These are phyloP conservation scores for barley (Hordeum vulgare) DNA, from an alignment of 176 grass and related monocot species.

Conservation along the genomic window MorexV3_pseudomolecules_assembly NC_058523.1:428974479-428974978, in stretches of 20 bases:
- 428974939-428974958: too few relatives aligned
- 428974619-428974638: neutral
- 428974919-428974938: too few relatives aligned
- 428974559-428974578: neutral
- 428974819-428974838: neutral
- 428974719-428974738: neutral
- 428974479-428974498: neutral
- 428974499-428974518: slow-evolving; percentile 26
- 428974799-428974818: neutral
- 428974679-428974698: neutral
- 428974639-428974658: neutral
- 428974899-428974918: too few relatives aligned
- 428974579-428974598: slow-evolving; percentile 18
- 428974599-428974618: slow-evolving; percentile 13
- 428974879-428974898: too few relatives aligned
- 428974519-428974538: slow-evolving; percentile 16
- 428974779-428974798: neutral
- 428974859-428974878: neutral
- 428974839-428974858: neutral
- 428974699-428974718: neutral
- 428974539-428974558: neutral
- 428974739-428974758: slow-evolving; percentile 6
- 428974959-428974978: too few relatives aligned
- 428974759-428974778: neutral
- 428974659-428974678: neutral